Evolutionary conservation across 768 basidiomycete species (phyloP), one percentile per base, ranked within the genome.

Genomic region (Ramaria rubella): DNA sequence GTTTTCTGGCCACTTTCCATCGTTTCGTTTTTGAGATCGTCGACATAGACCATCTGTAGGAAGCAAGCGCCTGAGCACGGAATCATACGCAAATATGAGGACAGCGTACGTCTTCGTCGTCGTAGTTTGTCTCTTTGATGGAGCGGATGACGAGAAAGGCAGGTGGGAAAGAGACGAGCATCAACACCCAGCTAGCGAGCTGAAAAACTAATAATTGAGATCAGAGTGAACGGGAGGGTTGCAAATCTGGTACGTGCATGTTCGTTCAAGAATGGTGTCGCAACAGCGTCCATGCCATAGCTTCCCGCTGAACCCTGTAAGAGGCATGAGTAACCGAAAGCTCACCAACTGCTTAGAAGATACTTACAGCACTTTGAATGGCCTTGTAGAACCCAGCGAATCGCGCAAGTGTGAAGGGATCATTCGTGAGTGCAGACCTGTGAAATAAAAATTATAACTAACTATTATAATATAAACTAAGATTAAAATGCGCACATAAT

Each of bases 341-440:
- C 7, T 38, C 14, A 14, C 12, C n/a, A 38, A n/a, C 12, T 38
- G 7, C 36, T n/a, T 38, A n/a, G 24, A 38, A 24, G 15, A 15
- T 27, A 43, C 26, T 40, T 5, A 55, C 19, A n/a, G 58, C 42
- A 44, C 53, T 55, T 30, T 55, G 53, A 24, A 55, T 45, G 42
- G 72, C 73, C 67, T 75, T 76, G 70, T 75, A 77, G 54, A 73
- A 66, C 1, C 76, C 76, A 4, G 75, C 72, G 60, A 67, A 74
- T 19, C 76, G 69, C 52, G 76, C 75, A 48, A 77, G 71, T 34
- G 60, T 68, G 67, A 74, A 75, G 6, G 74, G 73, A 64, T 75
- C 74, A 66, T 76, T 76, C 21, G 75, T 66, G 56, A 76, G 64
- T 26, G 73, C 69, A 26, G 68, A 65, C 72, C 74, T 74, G 64